These are phyloP conservation scores for Phytopythium cucurbitacearum DNA, from an alignment of 352 stramenopile species.

Conservation along the genomic window DNA sequence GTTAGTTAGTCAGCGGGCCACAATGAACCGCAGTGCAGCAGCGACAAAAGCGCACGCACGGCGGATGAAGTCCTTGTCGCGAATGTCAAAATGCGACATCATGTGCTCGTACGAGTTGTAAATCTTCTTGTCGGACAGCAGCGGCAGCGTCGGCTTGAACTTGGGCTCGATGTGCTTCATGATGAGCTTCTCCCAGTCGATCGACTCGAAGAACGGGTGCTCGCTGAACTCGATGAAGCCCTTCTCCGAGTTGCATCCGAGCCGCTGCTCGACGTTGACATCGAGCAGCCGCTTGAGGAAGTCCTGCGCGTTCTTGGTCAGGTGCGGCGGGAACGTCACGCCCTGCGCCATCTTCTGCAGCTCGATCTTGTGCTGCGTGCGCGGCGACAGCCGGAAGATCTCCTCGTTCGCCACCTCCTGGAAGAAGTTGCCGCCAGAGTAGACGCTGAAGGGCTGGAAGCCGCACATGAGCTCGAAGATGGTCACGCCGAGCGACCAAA, in stretches of 20 bases:
- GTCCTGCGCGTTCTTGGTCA: constrained; percentile 61
- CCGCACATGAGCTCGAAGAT: constrained; percentile 89
- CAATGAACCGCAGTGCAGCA: not conserved
- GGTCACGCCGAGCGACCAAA: constrained; percentile 79
- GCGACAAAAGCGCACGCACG: constrained; percentile 37
- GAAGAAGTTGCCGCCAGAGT: constrained; percentile 69
- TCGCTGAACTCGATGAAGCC: constrained; percentile 86
- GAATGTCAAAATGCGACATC: constrained; percentile 86
- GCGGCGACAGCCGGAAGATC: constrained; percentile 63
- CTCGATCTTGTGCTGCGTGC: constrained; percentile 75
- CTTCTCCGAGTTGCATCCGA: constrained; percentile 70
- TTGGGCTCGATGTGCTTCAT: constrained; percentile 85
- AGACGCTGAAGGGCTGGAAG: constrained; percentile 77
- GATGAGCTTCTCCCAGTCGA: constrained; percentile 87
- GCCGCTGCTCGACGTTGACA: constrained; percentile 58
- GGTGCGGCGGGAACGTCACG: constrained; percentile 52
- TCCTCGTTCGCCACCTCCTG: constrained; percentile 78
- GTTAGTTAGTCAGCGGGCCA: constrained; percentile 3
- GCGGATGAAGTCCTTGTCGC: constrained; percentile 82
- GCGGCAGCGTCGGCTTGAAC: constrained; percentile 62
- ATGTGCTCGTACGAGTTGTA: constrained; percentile 86
- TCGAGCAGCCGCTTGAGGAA: constrained; percentile 84
- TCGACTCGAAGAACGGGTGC: constrained; percentile 83
- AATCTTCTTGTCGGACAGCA: constrained; percentile 76
- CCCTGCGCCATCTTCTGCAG: constrained; percentile 78